Conservation (phyloP, 805 yeast species). For the Trichomonascus vanleenenianus region DNA sequence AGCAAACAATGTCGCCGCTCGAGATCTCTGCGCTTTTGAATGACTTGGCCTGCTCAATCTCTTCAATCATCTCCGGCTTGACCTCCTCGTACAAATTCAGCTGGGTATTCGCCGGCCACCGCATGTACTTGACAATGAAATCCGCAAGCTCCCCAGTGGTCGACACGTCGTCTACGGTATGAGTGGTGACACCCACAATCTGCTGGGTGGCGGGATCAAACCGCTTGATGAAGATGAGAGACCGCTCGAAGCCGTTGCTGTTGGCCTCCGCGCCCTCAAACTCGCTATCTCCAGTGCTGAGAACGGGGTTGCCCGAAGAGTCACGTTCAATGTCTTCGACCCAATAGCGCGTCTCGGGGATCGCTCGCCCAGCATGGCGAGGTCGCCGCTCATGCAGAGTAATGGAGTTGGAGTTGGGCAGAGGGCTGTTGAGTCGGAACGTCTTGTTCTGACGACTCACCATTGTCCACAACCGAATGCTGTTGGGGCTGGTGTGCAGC, state of each 20-base stretch:
- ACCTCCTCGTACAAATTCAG: conserved; percentile 28
- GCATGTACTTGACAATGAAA: conserved; percentile 17
- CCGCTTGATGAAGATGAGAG: conserved; percentile 41
- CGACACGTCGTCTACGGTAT: conserved; percentile 43
- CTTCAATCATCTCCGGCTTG: conserved; percentile 29
- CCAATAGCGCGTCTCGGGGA: conserved; percentile 17
- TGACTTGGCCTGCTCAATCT: conserved; percentile 20
- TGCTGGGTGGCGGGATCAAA: conserved; percentile 51
- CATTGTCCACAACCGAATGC: conserved; percentile 56
- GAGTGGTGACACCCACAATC: conserved; percentile 60
- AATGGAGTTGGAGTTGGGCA: conserved; percentile 21
- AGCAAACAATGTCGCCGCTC: conserved; percentile 31
- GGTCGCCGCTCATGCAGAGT: conserved; percentile 44
- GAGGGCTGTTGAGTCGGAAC: conserved; percentile 46
- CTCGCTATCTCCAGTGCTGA: conserved; percentile 8
- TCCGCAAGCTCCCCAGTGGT: conserved; percentile 29
- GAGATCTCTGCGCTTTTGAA: conserved; percentile 27
- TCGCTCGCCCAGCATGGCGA: neutral
- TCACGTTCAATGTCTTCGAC: conserved; percentile 36
- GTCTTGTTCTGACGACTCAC: conserved; percentile 66
- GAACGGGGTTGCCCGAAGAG: neutral
- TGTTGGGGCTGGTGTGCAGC: conserved; percentile 14
- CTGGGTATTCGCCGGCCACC: conserved; percentile 24
- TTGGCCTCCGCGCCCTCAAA: conserved; percentile 4
- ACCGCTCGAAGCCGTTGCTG: neutral